These are phyloP conservation scores for Aspergillus carlsbadensis DNA, from an alignment of 495 filamentous ascomycete species.

Conservation along the genomic window DNA sequence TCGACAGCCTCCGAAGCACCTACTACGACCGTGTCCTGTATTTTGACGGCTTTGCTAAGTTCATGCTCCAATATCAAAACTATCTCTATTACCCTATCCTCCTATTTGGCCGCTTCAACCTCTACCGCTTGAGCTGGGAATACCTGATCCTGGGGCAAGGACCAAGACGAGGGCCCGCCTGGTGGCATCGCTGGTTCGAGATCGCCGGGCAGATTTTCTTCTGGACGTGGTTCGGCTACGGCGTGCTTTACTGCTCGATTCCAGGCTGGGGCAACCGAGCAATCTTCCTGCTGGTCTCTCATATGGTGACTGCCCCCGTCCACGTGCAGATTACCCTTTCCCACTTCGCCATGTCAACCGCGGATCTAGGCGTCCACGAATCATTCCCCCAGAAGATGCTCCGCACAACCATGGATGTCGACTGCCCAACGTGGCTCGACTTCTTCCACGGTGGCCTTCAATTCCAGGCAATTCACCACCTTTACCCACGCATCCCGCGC, in stretches of 20 bases:
- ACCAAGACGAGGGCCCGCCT: conserved; percentile 77
- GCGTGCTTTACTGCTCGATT: conserved; percentile 72
- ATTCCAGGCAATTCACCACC: conserved; percentile 94
- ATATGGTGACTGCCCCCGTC: conserved; percentile 81
- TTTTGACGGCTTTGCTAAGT: conserved; percentile 73
- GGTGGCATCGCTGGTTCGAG: conserved; percentile 90
- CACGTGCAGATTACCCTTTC: conserved; percentile 96
- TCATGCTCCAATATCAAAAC: conserved; percentile 72
- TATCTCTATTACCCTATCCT: conserved; percentile 88
- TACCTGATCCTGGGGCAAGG: conserved; percentile 74
- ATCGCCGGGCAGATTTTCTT: conserved; percentile 80
- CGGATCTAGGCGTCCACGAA: conserved; percentile 82
- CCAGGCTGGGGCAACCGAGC: conserved; percentile 69
- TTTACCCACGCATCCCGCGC: conserved; percentile 90
- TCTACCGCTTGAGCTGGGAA: conserved; percentile 82
- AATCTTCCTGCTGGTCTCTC: conserved; percentile 78
- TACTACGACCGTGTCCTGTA: conserved; percentile 88
- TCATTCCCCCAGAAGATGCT: conserved; percentile 97
- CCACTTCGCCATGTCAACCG: conserved; percentile 96
- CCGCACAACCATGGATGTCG: conserved; percentile 96
- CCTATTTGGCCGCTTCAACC: conserved; percentile 85
- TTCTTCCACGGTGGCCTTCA: conserved; percentile 96
- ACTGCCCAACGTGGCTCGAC: conserved; percentile 93
- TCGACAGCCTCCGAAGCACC: conserved; percentile 72
- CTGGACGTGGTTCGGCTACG: conserved; percentile 93